phyloP scores from a whole-genome alignment of 2,329 filamentous ascomycete genomes.

The Penicillium sclerotiorum region DNA sequence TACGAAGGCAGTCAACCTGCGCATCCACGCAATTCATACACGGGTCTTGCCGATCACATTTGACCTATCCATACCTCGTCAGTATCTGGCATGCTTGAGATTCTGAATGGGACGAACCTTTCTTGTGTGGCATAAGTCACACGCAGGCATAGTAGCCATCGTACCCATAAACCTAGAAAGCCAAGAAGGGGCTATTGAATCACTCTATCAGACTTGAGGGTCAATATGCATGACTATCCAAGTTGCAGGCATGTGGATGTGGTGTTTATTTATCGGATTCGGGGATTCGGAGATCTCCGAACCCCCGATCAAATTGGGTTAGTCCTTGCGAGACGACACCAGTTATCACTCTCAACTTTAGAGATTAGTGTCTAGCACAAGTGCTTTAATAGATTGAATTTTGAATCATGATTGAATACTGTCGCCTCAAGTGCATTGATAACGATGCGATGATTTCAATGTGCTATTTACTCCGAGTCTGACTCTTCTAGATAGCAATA shows the following conservation, averaged over 20 bases:
- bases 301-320: too few species aligned
- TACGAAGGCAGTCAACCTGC: constrained; percentile 35
- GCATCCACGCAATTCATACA: constrained; percentile 52
- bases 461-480: too few species aligned
- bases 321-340: too few species aligned
- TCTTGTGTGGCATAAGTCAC: constrained; percentile 42
- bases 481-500: constrained; percentile 21
- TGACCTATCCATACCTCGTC: constrained; percentile 34
- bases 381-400: background rate
- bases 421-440: too few species aligned
- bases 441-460: background rate
- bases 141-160: constrained; percentile 23
- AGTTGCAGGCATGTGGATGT: too few species aligned
- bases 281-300: constrained; percentile 15
- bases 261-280: too few species aligned
- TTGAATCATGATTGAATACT: background rate
- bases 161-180: background rate
- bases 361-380: too few species aligned
- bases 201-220: too few species aligned
- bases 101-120: constrained; percentile 22
- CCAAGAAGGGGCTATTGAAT: too few species aligned
- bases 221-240: too few species aligned
- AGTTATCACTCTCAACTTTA: too few species aligned
- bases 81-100: background rate
- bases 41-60: constrained; percentile 47